phyloP scores from a whole-genome alignment of 192 early-diverging fungal genomes.

The Pecoramyces ruminantium region DNA sequence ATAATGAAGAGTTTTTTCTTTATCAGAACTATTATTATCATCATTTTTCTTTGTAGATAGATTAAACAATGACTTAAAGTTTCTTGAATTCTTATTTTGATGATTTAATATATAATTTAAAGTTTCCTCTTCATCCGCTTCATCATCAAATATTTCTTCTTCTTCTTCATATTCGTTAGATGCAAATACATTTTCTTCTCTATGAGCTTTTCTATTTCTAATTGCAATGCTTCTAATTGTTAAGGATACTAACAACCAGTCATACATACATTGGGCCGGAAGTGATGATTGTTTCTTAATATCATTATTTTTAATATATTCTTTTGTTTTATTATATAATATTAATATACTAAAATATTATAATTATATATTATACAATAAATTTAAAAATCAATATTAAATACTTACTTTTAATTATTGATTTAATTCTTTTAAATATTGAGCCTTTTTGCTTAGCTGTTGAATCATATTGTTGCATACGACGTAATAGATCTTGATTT shows the following conservation, averaged over 20 bases:
- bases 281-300: constrained; percentile 23
- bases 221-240: neutral
- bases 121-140: neutral
- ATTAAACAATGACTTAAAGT: neutral
- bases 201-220: neutral
- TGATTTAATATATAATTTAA: neutral
- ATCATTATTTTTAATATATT: constrained; percentile 21
- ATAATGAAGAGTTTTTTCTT: neutral
- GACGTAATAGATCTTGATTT: constrained; percentile 25
- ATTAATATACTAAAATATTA: no score
- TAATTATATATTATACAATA: no score
- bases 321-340: no score
- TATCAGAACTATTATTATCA: neutral
- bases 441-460: constrained; percentile 32
- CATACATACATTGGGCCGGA: constrained; percentile 28
- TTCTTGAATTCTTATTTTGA: neutral
- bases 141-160: neutral
- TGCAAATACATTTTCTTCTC: neutral
- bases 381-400: no score
- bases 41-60: neutral
- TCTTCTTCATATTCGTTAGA: neutral
- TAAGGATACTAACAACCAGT: constrained; percentile 31
- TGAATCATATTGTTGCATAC: constrained; percentile 31
- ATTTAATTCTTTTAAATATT: constrained; percentile 21
- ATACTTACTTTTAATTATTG: constrained; percentile 24